phyloP scores from a whole-genome alignment of 768 basidiomycete species.

The Scleroderma bovista region DNA sequence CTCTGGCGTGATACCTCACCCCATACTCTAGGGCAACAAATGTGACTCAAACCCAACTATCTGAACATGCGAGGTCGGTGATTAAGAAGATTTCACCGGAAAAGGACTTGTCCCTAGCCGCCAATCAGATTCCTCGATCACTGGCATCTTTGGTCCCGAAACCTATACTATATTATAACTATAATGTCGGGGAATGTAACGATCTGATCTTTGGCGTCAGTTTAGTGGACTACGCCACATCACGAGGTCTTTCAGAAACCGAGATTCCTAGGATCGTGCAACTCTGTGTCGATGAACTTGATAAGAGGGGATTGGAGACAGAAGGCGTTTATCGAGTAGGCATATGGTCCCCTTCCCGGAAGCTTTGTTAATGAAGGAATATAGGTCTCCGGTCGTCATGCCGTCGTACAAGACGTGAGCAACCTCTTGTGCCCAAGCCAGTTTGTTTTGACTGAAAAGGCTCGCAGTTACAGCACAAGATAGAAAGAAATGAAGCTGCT shows the following conservation, averaged over 20 bases:
- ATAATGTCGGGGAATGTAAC: slow-evolving; percentile 75
- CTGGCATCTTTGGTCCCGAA: slow-evolving; percentile 63
- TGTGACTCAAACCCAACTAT: slow-evolving; percentile 69
- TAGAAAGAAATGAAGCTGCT: slow-evolving; percentile 74
- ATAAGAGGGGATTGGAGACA: slow-evolving; percentile 66
- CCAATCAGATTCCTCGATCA: slow-evolving; percentile 53
- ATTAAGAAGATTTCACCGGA: slow-evolving; percentile 67
- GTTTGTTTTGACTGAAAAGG: slow-evolving; percentile 2
- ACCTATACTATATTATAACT: slow-evolving; percentile 71
- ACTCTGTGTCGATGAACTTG: slow-evolving; percentile 79
- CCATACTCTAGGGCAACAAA: slow-evolving; percentile 58
- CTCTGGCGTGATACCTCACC: background rate
- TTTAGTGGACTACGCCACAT: slow-evolving; percentile 83
- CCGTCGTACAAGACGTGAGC: slow-evolving; percentile 76
- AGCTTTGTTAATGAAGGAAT: slow-evolving; percentile 3
- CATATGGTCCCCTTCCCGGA: slow-evolving; percentile 1
- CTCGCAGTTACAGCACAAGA: slow-evolving; percentile 71
- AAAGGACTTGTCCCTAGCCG: slow-evolving; percentile 58
- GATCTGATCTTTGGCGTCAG: slow-evolving; percentile 89
- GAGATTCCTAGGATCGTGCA: slow-evolving; percentile 75
- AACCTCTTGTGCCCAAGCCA: background rate
- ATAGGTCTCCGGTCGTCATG: slow-evolving; percentile 81
- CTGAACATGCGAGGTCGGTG: slow-evolving; percentile 53
- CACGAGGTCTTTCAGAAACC: slow-evolving; percentile 65
- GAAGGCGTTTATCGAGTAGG: slow-evolving; percentile 80